Base-by-base conservation (phyloP, 257 asterid genomes). In the Verbascum thapsus region DNA sequence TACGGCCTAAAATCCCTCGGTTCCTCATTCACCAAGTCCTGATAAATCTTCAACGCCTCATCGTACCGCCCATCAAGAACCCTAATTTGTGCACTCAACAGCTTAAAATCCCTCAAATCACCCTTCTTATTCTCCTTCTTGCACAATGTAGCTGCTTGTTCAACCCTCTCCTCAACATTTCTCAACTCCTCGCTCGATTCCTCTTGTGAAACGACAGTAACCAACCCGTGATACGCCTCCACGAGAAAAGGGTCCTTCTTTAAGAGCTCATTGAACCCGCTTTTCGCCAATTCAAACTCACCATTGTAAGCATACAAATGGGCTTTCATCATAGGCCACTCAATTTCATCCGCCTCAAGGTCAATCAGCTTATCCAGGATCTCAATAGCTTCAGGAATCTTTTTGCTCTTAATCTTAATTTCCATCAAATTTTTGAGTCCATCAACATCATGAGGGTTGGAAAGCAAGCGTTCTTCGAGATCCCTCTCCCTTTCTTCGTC, bases 1-100 rank as follows among this genome's bases (percentile, higher is more conserved):
- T 89, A 92, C 0, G 99, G 97, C 81, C 99, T 82, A 22, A 89
- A 92, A 72, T 92, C 99, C 73, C 91, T 84, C 0, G 97, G 99
- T 72, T 92, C 99, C 66, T 92, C 96, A 76, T 78, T 85, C 37
- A 84, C 90, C 64, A 92, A 72, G 35, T 83, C 94, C 55, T 78
- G 68, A 68, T 92, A 92, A 57, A 78, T 60, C 43, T 64, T 79
- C 83, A 92, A 66, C 0, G 99, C 95, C 10, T 81, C 88, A 1
- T 78, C 80, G 23, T 82, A 89, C 9, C 77, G 72, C 64, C 95
- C 85, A 70, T 85, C 75, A 1, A 89, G 78, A 10, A 90, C 99
- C 61, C 74, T 71, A 71, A 92, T 84, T 68, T 92, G 99, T 0
- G 99, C 99, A n/a, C 74, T 67, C 79, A 92, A 65, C 30, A 92